Evolutionary conservation across 805 yeast species (phyloP), one percentile per base, ranked within the genome.

Genomic region (Danielia reshetovae): DNA sequence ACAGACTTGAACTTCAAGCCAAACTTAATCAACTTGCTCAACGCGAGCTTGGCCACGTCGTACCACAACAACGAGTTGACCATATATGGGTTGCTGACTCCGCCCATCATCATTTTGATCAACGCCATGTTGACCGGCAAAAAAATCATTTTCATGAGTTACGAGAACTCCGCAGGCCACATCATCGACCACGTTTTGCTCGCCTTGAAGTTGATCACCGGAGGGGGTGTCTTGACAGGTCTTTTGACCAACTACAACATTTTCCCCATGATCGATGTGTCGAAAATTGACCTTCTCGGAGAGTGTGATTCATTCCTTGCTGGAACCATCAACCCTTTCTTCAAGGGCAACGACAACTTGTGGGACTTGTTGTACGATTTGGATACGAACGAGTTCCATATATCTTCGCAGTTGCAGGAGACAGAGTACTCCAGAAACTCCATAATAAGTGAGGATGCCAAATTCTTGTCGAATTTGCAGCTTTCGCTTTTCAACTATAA

Each of bases 271-370:
- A 60, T 79, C 27, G 88, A 81, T 43, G 72, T 80, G 2, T 74
- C 81, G 2, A 71, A 77, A 39, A 59, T 79, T 28, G 79, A 75
- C 39, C 43, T 70, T 2, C 53, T 78, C 32, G 64, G 65, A 40
- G 58, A 50, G 33, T 67, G 60, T 40, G 61, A 47, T 19, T 60
- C 59, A 18, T 75, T 63, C 45, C 58, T 82, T 30, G 71, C 83
- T 2, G 90, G 90, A 3, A 80, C 87, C 3, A 75, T 81, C 26
- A 82, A 82, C 50, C 74, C 81, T 11, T 71, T 79, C 26, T 74
- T 82, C 50, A 77, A 76, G 47, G 67, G 72, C 21, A 71, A 71
- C 37, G 65, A 62, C 21, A 65, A 65, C 29, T 49, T 73, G 14
- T 81, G 84, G 82, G 85, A 82, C 52, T 53, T 77, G 21, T 68